These are phyloP conservation scores for Candida rishiriensis DNA, from an alignment of 805 yeast species.

Conservation along the genomic window DNA sequence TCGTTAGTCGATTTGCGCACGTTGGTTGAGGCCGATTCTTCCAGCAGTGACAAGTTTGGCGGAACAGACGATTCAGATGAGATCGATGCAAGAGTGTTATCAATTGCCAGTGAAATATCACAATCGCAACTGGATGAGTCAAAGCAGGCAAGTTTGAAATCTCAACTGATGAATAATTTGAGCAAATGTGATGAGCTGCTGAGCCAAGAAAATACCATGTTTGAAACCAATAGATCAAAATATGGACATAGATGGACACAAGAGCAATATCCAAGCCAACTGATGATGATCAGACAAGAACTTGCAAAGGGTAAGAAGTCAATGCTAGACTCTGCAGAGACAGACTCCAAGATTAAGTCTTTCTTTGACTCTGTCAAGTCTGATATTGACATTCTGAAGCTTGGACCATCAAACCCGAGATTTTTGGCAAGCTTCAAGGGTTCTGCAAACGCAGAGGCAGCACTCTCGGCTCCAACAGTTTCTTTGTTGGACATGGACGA, in stretches of 20 bases:
- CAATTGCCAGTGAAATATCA: slow-evolving; percentile 33
- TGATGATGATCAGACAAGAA: slow-evolving; percentile 14
- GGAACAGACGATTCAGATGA: slow-evolving; percentile 24
- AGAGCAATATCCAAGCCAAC: slow-evolving; percentile 15
- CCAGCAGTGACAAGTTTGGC: not conserved
- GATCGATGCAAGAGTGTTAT: slow-evolving; percentile 36
- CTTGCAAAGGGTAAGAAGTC: slow-evolving; percentile 51
- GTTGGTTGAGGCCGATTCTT: slow-evolving; percentile 13
- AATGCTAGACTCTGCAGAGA: slow-evolving; percentile 53
- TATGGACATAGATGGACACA: slow-evolving; percentile 34
- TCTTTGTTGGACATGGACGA: slow-evolving; percentile 68
- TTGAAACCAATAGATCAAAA: slow-evolving; percentile 29
- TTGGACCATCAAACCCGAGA: slow-evolving; percentile 39
- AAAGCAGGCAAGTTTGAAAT: slow-evolving; percentile 29
- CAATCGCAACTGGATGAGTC: slow-evolving; percentile 23
- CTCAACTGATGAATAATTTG: slow-evolving; percentile 34
- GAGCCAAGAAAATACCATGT: slow-evolving; percentile 33
- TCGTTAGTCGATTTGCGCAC: slow-evolving; percentile 51
- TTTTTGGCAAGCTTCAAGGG: slow-evolving; percentile 32
- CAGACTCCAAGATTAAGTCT: slow-evolving; percentile 51
- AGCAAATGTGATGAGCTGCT: slow-evolving; percentile 32
- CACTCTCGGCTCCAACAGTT: slow-evolving; percentile 13
- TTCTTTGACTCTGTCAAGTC: slow-evolving; percentile 38
- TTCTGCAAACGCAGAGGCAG: not conserved
- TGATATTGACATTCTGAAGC: slow-evolving; percentile 41